Conservation (phyloP, 768 basidiomycete genomes). For the Lentinus tigrinus region DNA sequence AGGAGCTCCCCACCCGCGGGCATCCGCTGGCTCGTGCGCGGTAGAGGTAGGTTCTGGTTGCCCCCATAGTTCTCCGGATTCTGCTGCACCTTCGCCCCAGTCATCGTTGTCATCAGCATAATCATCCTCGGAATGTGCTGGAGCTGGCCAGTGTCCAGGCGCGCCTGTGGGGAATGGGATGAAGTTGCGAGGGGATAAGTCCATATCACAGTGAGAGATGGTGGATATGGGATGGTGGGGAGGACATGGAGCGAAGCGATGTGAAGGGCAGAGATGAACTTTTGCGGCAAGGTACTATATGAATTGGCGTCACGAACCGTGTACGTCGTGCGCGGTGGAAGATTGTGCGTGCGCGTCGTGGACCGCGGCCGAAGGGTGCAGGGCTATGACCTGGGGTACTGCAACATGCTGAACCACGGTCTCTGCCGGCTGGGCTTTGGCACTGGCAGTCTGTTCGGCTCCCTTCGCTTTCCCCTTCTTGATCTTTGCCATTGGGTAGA, state of each 20-base stretch:
- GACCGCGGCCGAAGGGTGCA: slow-evolving; percentile 1
- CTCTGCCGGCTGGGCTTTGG: background rate
- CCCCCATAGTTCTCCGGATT: background rate
- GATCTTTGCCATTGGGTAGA: slow-evolving; percentile 14
- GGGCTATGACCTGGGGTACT: slow-evolving; percentile 1
- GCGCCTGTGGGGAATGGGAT: slow-evolving; percentile 14
- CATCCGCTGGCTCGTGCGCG: background rate
- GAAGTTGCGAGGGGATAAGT: slow-evolving; percentile 4
- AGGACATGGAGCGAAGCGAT: background rate
- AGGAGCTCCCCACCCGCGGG: background rate
- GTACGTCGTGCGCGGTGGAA: slow-evolving; percentile 4
- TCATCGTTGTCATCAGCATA: background rate
- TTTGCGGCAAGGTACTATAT: background rate
- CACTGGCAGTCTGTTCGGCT: slow-evolving; percentile 7
- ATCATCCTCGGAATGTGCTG: background rate
- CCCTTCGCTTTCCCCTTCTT: slow-evolving; percentile 14
- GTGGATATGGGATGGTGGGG: background rate
- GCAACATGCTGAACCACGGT: background rate
- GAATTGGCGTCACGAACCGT: slow-evolving; percentile 8
- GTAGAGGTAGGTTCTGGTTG: background rate
- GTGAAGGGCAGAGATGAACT: background rate
- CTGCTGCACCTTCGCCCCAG: background rate
- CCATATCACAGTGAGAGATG: slow-evolving; percentile 2
- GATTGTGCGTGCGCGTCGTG: slow-evolving; percentile 7
- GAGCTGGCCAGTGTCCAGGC: slow-evolving; percentile 1